These are phyloP conservation scores for Prosopis cineraria DNA, from an alignment of 306 rosid genomes.

Conservation along the genomic window DNA sequence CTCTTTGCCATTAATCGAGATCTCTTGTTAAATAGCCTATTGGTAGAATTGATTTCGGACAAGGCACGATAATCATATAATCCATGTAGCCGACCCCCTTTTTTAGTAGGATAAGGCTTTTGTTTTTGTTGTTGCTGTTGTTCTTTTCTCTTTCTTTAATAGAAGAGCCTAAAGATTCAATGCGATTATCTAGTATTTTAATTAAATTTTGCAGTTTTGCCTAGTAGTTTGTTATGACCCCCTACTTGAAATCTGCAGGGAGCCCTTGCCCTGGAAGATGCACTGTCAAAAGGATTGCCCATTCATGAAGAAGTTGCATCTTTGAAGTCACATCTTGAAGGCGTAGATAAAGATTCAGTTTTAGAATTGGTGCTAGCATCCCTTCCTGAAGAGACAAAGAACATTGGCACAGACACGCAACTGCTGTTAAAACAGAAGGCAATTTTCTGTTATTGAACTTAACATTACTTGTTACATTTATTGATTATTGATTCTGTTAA, in stretches of 20 bases:
- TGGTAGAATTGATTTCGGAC: too few relatives aligned
- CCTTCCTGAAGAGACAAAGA: slow-evolving; percentile 80
- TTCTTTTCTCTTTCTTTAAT: neutral
- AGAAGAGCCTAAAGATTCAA: slow-evolving; percentile 17
- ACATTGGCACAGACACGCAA: slow-evolving; percentile 69
- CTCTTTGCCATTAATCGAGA: too few relatives aligned
- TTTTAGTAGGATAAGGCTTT: too few relatives aligned
- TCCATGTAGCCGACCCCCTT: too few relatives aligned
- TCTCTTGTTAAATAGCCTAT: too few relatives aligned
- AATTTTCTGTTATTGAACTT: slow-evolving; percentile 26
- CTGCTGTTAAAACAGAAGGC: slow-evolving; percentile 83
- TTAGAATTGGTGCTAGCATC: slow-evolving; percentile 83
- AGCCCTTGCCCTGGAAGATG: slow-evolving; percentile 91
- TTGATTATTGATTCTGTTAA: slow-evolving; percentile 15
- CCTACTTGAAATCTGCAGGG: slow-evolving; percentile 61
- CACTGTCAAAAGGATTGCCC: slow-evolving; percentile 85
- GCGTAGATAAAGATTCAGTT: slow-evolving; percentile 74
- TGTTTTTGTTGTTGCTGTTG: too few relatives aligned
- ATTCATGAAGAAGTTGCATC: slow-evolving; percentile 79
- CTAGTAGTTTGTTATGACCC: slow-evolving; percentile 32
- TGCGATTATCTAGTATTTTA: neutral
- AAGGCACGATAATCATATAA: too few relatives aligned
- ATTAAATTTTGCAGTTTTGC: slow-evolving; percentile 26
- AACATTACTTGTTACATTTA: slow-evolving; percentile 22
- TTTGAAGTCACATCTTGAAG: slow-evolving; percentile 67